Conservation (phyloP, 768 basidiomycete species). For the Lentinula raphanica region DNA sequence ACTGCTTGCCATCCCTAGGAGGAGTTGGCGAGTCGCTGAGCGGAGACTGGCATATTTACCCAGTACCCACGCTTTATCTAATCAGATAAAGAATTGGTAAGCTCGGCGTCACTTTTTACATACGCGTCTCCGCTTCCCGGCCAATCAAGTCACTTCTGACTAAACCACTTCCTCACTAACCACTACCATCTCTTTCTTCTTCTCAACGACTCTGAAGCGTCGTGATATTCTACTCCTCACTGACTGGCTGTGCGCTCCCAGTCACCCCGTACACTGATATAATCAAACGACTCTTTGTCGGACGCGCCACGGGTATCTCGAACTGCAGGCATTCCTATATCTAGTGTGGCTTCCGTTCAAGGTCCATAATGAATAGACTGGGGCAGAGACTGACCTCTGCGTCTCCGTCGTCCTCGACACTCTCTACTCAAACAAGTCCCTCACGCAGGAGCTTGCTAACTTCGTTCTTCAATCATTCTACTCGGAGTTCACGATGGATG, state of each 20-base stretch:
- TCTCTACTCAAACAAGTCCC: background rate
- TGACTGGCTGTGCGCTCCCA: too few species aligned
- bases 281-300: background rate
- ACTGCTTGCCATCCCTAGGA: too few species aligned
- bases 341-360: background rate
- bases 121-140: background rate
- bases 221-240: too few species aligned
- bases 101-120: background rate
- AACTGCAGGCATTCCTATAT: background rate
- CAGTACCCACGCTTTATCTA: background rate
- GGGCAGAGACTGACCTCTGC: constrained; percentile 2
- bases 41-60: too few species aligned
- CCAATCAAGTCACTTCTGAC: background rate
- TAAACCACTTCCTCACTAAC: background rate
- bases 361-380: constrained; percentile 5
- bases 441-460: background rate
- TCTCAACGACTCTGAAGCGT: background rate
- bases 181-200: background rate
- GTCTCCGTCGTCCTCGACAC: background rate
- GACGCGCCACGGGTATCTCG: background rate
- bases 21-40: too few species aligned
- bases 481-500: constrained; percentile 6
- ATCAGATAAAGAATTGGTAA: background rate
- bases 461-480: background rate
- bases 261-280: background rate